Evolutionary conservation across 257 asterid genomes (phyloP), one percentile per base, ranked within the genome.

Genomic region (Nicotiana undulata): DNA sequence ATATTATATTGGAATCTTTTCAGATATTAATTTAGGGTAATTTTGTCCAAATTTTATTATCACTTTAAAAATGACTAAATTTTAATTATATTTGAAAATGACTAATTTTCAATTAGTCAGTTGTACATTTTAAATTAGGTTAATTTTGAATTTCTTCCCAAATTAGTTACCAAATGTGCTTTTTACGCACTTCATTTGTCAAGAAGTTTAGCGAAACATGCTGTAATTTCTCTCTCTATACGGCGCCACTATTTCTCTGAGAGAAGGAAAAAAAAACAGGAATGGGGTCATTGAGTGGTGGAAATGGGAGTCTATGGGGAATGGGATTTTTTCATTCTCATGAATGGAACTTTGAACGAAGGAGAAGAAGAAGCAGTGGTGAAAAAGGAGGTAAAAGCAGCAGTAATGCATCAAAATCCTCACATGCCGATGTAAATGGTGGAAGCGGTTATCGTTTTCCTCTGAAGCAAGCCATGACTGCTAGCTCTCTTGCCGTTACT

Each of bases 401-500:
- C 4, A 58, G 37, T 18, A 34, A 70, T 60, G 84, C 56, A 75
- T 80, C 88, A 31, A 85, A 63, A 22, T 40, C 85, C 26, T 63
- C 22, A 24, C 56, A 34, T 67, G 83, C 72, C 52, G 81, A 84
- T 13, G 76, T 80, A 46, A 83, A 76, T 79, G 77, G 80, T 59
- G 87, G 86, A 63, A 28, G 52, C 56, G 86, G 80, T 74, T 81
- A 24, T 80, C 78, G 74, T 18, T 82, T 93, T 40, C 97, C 96
- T 28, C 53, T 88, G 75, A 90, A 91, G 86, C 97, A 93, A 86
- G 96, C 97, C 40, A 65, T 81, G 75, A 88, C 93, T 64, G 88
- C 93, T 83, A 89, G 93, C 76, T 76, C 90, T 28, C 90, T 92
- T 56, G 87, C 90, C 79, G 85, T 92, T 77, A 86, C 93, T 76